Percentiles rank a stretch among this genome's conserved stretches.
Evolutionary conservation across 371 early-diverging fungal genomes (phyloP).

Genomic region (Circinella minor): DNA sequence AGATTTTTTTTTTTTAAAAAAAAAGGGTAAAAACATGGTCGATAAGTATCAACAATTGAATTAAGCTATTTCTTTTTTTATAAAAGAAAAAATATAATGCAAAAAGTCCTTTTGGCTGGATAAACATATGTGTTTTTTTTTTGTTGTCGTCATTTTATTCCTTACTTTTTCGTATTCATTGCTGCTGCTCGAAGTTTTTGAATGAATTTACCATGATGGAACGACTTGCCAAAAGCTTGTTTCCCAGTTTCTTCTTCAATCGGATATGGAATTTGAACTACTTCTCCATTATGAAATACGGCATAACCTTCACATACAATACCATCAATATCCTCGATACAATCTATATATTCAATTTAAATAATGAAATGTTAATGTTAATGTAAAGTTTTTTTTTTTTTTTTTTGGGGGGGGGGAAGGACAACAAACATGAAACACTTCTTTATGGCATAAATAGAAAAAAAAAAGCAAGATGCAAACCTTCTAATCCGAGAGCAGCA

Average conservation of each 20-base stretch:
- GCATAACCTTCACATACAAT: conserved; percentile 89
- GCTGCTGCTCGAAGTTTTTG: conserved; percentile 81
- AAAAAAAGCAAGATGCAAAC: conserved; percentile 22
- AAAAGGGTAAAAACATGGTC: too few relatives aligned
- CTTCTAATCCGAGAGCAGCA: conserved; percentile 73
- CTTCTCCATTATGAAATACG: conserved; percentile 62
- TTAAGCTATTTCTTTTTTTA: too few relatives aligned
- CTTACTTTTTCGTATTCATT: conserved; percentile 58
- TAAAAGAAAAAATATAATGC: too few relatives aligned
- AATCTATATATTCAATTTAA: conserved; percentile 45
- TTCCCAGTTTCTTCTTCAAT: conserved; percentile 50
- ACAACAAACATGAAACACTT: neutral
- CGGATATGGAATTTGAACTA: conserved; percentile 70
- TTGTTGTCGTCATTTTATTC: neutral
- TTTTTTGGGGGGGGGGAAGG: neutral
- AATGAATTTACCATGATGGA: conserved; percentile 95
- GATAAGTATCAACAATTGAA: too few relatives aligned
- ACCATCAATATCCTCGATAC: conserved; percentile 86
- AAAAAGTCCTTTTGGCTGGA: neutral
- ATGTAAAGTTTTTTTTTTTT: neutral
- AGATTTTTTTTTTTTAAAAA: neutral
- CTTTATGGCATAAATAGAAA: neutral
- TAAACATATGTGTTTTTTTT: neutral
- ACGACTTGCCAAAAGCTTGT: conserved; percentile 70
- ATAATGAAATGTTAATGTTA: neutral